Evolutionary conservation across 2,329 filamentous ascomycete species (phyloP), one percentile per base, ranked within the genome.

Genomic region (Colletotrichum cereale): DNA sequence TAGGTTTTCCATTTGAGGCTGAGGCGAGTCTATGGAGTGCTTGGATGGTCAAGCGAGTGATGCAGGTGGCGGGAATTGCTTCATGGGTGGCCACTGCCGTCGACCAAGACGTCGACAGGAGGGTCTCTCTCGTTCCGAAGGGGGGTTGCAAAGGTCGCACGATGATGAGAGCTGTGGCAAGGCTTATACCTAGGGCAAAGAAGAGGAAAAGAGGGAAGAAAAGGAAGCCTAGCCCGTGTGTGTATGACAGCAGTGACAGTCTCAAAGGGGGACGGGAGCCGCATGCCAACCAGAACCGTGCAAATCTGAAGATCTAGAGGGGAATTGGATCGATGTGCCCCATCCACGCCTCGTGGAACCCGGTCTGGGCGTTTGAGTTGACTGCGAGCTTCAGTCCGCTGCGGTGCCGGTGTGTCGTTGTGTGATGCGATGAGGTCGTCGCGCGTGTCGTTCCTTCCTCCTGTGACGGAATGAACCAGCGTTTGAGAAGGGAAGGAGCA

Each of bases 41-140:
- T 65, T 69, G 65, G 69, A 36, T 53, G 42, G 66, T 52, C 36
- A 62, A 36, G 21, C 21, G 53, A 48, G 47, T 72, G 69, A 72
- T 72, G 69, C 69, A 69, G 53, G 69, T 72, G 69, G 69, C 69
- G 69, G 69, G 65, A 36, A 71, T 56, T 64, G 60, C 69, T 72
- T 69, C 58, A 69, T 64, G 66, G 58, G 52, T 60, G 48, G 29
- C 55, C 4, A 47, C 53, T 40, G 36, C 34, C 53, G 53, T 57
- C 55, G 34, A n/a, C n/a, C n/a, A n/a, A n/a, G n/a, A 40, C 55
- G 36, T 4, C 6, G 53, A 42, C 31, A 31, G 48, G 64, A 57
- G 29, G 68, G 21, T 47, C 42, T 34, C 26, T 67, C 38, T n/a
- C 34, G 14, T 57, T 36, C 44, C 44, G 44, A 26, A 67, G 21